phyloP scores from a whole-genome alignment of 441 rosid species.

The Sinapis alba region DNA sequence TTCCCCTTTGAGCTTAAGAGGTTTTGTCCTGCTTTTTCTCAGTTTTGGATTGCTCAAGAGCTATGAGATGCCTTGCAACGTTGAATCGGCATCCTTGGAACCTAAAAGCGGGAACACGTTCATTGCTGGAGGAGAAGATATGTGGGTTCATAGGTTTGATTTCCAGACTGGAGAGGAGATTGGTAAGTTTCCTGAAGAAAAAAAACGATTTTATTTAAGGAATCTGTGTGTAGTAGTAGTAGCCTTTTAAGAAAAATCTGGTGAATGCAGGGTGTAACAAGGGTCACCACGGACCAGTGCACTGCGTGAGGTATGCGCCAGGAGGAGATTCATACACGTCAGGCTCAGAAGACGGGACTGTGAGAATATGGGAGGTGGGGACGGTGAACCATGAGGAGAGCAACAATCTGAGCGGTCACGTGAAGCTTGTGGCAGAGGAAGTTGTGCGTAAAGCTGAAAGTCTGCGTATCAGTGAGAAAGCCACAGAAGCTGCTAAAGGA shows the following conservation, averaged over 20 bases:
- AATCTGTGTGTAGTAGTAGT: background rate
- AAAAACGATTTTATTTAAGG: background rate
- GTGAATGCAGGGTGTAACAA: slow-evolving; percentile 82
- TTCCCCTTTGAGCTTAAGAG: slow-evolving; percentile 2
- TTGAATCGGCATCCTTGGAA: slow-evolving; percentile 94
- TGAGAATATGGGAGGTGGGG: slow-evolving; percentile 90
- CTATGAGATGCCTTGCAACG: slow-evolving; percentile 73
- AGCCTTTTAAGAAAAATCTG: slow-evolving; percentile 6
- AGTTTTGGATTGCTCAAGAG: slow-evolving; percentile 79
- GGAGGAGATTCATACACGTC: slow-evolving; percentile 97
- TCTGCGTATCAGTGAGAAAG: slow-evolving; percentile 60
- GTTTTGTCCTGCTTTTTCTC: slow-evolving; percentile 8
- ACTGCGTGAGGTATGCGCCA: slow-evolving; percentile 91
- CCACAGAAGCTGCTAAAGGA: slow-evolving; percentile 32
- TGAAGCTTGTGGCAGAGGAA: slow-evolving; percentile 68
- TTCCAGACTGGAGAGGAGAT: slow-evolving; percentile 92
- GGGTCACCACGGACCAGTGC: slow-evolving; percentile 99
- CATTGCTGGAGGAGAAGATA: slow-evolving; percentile 75
- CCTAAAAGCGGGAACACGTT: slow-evolving; percentile 84
- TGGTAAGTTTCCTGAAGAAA: slow-evolving; percentile 53
- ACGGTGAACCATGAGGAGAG: slow-evolving; percentile 53
- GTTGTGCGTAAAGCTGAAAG: slow-evolving; percentile 66
- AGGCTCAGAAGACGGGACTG: slow-evolving; percentile 97
- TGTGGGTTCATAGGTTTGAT: slow-evolving; percentile 66
- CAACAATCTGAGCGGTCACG: slow-evolving; percentile 52